phyloP scores from a whole-genome alignment of 2,329 filamentous ascomycete species.

The Colletotrichum eremochloae region DNA sequence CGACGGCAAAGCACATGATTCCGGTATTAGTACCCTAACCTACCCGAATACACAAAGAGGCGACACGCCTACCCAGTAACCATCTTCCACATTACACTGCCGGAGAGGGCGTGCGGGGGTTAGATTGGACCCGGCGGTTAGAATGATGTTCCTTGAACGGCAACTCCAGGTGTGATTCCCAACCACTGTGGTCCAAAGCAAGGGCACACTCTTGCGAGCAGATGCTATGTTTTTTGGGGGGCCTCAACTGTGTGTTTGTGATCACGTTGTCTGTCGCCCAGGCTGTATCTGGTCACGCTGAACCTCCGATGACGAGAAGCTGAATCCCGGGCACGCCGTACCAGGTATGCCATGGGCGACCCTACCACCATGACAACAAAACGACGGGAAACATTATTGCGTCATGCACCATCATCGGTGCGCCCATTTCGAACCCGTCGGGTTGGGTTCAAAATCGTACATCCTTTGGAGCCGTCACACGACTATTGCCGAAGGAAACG shows the following conservation, averaged over 20 bases:
- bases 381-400: not conserved
- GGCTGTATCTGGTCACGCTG: not conserved
- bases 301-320: not conserved
- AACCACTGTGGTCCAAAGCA: not conserved
- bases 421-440: not conserved
- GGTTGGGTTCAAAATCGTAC: not conserved
- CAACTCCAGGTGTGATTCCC: not conserved
- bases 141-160: not conserved
- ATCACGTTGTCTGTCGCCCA: not conserved
- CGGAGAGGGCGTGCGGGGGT: not conserved
- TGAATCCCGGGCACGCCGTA: not conserved
- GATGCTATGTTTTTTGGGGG: not conserved
- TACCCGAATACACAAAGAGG: not conserved
- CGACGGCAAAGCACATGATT: not conserved
- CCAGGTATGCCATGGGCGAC: not conserved
- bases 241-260: not conserved
- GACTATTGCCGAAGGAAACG: not conserved
- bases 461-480: not conserved
- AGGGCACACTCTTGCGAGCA: not conserved
- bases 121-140: too few species aligned
- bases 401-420: not conserved
- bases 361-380: not conserved
- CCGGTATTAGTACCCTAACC: not conserved
- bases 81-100: not conserved
- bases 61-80: not conserved